Evolutionary conservation across 23 red algal species (phyloP).

Genomic region (Gracilaria domingensis): DNA sequence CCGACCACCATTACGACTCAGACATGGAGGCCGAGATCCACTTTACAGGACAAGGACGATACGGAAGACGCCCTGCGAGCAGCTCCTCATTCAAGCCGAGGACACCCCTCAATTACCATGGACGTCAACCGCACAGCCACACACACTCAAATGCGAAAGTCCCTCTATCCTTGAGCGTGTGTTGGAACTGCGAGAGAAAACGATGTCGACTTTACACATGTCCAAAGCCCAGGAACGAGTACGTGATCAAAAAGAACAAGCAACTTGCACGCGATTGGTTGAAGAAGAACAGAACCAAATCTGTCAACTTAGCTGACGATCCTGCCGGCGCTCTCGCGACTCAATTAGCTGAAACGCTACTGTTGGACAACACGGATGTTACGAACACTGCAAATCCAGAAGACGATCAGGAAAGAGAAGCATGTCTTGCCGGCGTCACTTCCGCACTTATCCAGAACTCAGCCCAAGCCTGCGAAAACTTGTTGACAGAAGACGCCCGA

Average conservation of each 20-base stretch:
- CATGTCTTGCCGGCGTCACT: not conserved
- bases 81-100: too few relatives aligned
- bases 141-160: too few relatives aligned
- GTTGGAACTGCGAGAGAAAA: not conserved
- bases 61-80: too few relatives aligned
- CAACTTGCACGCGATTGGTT: not conserved
- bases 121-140: too few relatives aligned
- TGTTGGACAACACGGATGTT: too few relatives aligned
- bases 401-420: too few relatives aligned
- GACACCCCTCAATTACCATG: too few relatives aligned
- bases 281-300: not conserved
- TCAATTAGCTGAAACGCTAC: not conserved
- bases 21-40: too few relatives aligned
- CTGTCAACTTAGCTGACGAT: not conserved
- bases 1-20: too few relatives aligned
- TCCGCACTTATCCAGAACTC: not conserved
- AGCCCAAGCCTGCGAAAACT: not conserved
- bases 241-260: not conserved
- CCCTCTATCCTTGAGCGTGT: not conserved
- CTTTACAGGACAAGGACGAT: too few relatives aligned
- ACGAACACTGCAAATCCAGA: too few relatives aligned
- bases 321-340: not conserved
- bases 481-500: too few relatives aligned
- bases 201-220: not conserved
- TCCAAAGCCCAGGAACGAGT: not conserved